phyloP scores from a whole-genome alignment of 495 filamentous ascomycete genomes.

The Daldinia vernicosa region DNA sequence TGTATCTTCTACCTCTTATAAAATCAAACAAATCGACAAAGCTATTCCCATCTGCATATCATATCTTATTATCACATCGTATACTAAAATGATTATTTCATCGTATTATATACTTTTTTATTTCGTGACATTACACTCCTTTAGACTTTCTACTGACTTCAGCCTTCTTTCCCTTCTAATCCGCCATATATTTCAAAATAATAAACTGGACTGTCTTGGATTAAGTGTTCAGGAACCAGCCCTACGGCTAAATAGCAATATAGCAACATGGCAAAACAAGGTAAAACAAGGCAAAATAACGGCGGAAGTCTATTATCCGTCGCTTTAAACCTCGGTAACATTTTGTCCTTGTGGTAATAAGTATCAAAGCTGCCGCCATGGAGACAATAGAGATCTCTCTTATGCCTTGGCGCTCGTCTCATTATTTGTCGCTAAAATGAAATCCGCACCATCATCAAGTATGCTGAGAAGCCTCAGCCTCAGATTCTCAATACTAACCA shows the following conservation, averaged over 20 bases:
- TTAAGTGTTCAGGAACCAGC: slow-evolving; percentile 34
- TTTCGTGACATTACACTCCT: background rate
- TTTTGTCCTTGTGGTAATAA: slow-evolving; percentile 22
- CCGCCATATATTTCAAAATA: background rate
- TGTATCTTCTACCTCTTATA: background rate
- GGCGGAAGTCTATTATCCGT: slow-evolving; percentile 34
- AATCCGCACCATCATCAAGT: slow-evolving; percentile 3
- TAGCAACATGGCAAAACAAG: slow-evolving; percentile 23
- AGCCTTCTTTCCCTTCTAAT: slow-evolving; percentile 2
- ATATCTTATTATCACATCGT: background rate
- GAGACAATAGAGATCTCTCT: slow-evolving; percentile 12
- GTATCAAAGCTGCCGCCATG: slow-evolving; percentile 17
- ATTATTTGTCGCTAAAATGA: slow-evolving; percentile 22
- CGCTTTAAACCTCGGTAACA: slow-evolving; percentile 11
- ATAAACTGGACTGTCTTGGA: background rate
- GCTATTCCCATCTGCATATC: background rate
- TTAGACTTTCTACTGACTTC: slow-evolving; percentile 1
- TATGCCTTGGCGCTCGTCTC: slow-evolving; percentile 23
- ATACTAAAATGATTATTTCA: background rate
- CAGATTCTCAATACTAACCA: slow-evolving; percentile 25
- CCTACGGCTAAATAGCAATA: slow-evolving; percentile 40
- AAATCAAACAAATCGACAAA: background rate
- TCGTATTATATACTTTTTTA: background rate
- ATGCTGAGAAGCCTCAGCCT: slow-evolving; percentile 29
- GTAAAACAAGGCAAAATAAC: slow-evolving; percentile 19